These are phyloP conservation scores for Acaromyces ingoldii DNA, from an alignment of 1,284 basidiomycete species.

Conservation along the genomic window DNA sequence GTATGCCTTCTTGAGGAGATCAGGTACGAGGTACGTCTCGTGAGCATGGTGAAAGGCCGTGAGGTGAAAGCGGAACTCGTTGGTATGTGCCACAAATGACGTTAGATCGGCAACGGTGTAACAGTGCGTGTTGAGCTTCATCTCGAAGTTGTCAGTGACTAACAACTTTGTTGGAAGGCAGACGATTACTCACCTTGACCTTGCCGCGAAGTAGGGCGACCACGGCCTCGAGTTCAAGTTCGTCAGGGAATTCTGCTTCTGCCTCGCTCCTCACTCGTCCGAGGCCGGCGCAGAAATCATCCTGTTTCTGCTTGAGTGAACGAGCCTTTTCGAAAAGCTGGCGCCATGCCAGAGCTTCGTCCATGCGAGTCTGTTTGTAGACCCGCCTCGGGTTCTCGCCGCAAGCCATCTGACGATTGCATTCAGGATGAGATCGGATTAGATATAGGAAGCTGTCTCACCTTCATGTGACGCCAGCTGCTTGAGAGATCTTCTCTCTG, in stretches of 20 bases:
- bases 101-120: constrained; percentile 66
- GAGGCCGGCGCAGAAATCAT: constrained; percentile 65
- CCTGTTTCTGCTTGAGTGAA: constrained; percentile 68
- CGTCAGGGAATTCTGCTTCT: constrained; percentile 64
- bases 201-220: constrained; percentile 77
- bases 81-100: constrained; percentile 60
- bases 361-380: constrained; percentile 57
- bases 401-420: constrained; percentile 49
- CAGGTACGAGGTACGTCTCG: constrained; percentile 77
- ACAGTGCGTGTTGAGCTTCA: constrained; percentile 41
- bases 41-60: constrained; percentile 73
- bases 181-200: constrained; percentile 58
- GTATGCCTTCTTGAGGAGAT: constrained; percentile 68
- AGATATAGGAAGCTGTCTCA: background rate
- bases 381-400: constrained; percentile 57
- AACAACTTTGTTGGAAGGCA: constrained; percentile 69
- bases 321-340: constrained; percentile 67
- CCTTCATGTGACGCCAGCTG: constrained; percentile 31
- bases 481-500: constrained; percentile 27
- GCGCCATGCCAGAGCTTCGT: constrained; percentile 61
- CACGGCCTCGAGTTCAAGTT: constrained; percentile 74
- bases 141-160: constrained; percentile 54
- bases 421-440: background rate
- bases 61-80: constrained; percentile 70
- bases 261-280: constrained; percentile 52